Evolutionary conservation across 2,329 filamentous ascomycete genomes (phyloP), one percentile per base, ranked within the genome.

Genomic region (Microthyrium microscopicum): DNA sequence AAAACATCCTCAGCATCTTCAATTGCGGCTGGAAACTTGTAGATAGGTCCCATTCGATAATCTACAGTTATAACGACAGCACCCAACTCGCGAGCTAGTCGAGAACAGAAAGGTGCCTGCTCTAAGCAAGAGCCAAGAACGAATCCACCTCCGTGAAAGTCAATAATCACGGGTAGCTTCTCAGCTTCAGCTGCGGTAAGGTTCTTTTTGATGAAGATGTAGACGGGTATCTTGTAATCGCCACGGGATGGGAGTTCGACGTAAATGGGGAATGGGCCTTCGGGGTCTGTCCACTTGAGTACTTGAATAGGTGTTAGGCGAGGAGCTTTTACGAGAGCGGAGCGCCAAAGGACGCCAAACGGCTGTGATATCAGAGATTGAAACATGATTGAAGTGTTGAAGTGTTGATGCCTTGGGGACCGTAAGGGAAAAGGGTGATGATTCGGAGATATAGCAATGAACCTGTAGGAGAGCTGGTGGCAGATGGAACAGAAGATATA

Each of bases 1-100:
- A 62, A 42, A 2, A 58, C 57, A 36, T 63, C 60, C 33, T 63
- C 60, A 7, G 56, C 56, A 38, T 64, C 61, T 38, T 61, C 54
- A 13, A 62, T 53, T 1, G 61, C 60, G 1, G 58, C 57, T 0
- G 60, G 61, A 30, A 60, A 64, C 24, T 59, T 53, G 36, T 59
- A 50, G 36, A 60, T 53, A 1, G 61, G 61, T 4, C 57, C 60
- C 29, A 62, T 57, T 22, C 61, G 54, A 39, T 64, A 64, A 32
- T 62, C 61, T 3, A 62, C 60, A 31, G 53, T 57, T 31, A 63
- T 54, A 27, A 60, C 58, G 5, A 62, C 50, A 8, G 53, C 50
- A 4, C 50, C 44, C 8, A 61, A 49, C 40, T 59, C 53, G 8
- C 55, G 48, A 20, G 54, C 54, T 47, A 62, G 55, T 50, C 57